Percentiles rank a stretch among this genome's conserved stretches.
phyloP scores from a whole-genome alignment of 768 basidiomycete genomes.

The Serendipita sp. region DNA sequence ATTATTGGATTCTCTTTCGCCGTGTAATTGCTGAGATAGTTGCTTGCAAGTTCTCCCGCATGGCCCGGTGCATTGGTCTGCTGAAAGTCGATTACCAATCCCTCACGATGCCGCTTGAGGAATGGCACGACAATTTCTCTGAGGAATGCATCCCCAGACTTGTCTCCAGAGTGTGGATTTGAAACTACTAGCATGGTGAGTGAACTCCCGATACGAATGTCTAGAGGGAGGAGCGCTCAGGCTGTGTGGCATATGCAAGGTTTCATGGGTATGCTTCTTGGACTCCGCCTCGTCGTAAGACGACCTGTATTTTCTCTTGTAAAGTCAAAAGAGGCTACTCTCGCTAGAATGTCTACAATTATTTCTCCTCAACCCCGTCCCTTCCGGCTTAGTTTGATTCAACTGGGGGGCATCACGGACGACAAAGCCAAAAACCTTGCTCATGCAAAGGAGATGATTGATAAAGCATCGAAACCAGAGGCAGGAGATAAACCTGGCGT shows the following conservation, averaged over 20 bases:
- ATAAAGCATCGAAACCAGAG: constrained; percentile 40
- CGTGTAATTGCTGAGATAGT: not conserved
- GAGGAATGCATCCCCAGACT: constrained; percentile 41
- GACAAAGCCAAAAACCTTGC: constrained; percentile 64
- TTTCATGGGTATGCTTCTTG: not conserved
- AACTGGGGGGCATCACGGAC: constrained; percentile 58
- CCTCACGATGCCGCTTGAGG: constrained; percentile 27
- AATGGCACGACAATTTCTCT: constrained; percentile 47
- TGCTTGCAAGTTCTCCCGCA: constrained; percentile 27
- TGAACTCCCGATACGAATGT: not conserved
- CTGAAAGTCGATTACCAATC: constrained; percentile 26
- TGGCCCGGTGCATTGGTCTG: constrained; percentile 39
- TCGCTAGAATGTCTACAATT: no score
- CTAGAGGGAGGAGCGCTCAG: not conserved
- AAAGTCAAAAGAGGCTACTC: no score
- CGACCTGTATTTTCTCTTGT: no score
- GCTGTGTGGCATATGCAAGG: not conserved
- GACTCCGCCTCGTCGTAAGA: not conserved
- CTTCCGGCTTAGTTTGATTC: constrained; percentile 79
- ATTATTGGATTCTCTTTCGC: constrained; percentile 34
- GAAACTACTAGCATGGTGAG: constrained; percentile 36
- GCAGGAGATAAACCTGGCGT: constrained; percentile 45
- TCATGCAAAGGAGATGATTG: constrained; percentile 68
- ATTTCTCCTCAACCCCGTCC: constrained; percentile 17
- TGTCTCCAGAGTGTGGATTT: constrained; percentile 61